Evolutionary conservation across 768 basidiomycete genomes (phyloP), one percentile per base, ranked within the genome.

Genomic region (Mycena rosella): DNA sequence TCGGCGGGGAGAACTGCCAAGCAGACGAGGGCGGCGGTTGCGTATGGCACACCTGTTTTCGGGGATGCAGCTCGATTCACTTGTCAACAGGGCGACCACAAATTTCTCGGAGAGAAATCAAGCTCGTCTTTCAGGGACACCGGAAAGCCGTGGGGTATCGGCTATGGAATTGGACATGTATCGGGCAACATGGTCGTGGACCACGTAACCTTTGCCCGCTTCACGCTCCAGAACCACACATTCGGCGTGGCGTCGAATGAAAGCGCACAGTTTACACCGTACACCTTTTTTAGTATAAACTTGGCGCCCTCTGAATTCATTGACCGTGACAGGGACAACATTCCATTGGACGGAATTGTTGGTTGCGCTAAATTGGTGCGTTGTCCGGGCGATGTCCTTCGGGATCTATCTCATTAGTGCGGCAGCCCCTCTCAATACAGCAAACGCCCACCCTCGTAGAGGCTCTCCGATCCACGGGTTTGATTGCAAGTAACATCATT

Each of bases 171-270:
- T 3, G 93, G 93, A 10, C 71, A 75, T 7, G 91, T 92, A 17
- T 73, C 78, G 15, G 93, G 93, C 38, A 74, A 79, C 14, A 80
- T 92, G 61, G 80, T 87, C 63, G 78, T 77, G 29, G 93, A 94
- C 78, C 78, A 84, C 51, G 76, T 94, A 63, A 78, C 72, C 42
- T 79, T 95, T 56, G 89, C 87, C 2, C 88, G 87, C n/a, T 15
- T 40, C 15, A 78, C 91, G 53, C 75, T 94, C 26, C 71, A 72
- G 7, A 78, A 76, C 4, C 87, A 89, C 74, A 82, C 82, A 0
- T 93, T 94, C 70, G 93, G 93, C 22, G 85, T 86, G n/a, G 85
- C 90, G 1, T 74, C 76, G 2, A 72, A 74, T 22, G 92, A 92
- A 74, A 86, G 83, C 54, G 54, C 72, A 6, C 84, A 89, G 27